These are phyloP conservation scores for Spirogloea muscicola DNA, from an alignment of 139 green algal genomes.

Conservation along the genomic window DNA sequence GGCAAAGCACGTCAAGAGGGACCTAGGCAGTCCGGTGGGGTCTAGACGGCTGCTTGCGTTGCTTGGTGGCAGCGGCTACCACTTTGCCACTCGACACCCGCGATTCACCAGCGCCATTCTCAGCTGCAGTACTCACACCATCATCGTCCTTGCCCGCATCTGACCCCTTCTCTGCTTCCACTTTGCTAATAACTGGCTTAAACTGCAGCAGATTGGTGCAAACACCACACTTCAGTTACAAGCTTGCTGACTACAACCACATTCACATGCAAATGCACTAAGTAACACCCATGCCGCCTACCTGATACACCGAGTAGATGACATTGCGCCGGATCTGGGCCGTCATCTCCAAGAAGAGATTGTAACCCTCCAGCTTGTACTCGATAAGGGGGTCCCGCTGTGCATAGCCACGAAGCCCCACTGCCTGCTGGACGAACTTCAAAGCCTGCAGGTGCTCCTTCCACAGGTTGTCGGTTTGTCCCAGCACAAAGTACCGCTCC, in stretches of 20 bases:
- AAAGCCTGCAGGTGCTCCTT: conserved; percentile 96
- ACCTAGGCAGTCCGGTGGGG: too few species aligned
- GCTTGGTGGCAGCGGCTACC: too few species aligned
- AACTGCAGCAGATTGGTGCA: neutral
- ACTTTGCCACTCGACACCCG: too few species aligned
- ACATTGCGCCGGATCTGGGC: conserved; percentile 89
- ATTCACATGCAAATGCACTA: too few species aligned
- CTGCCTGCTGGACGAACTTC: conserved; percentile 96
- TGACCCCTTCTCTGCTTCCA: neutral
- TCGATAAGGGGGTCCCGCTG: conserved; percentile 93
- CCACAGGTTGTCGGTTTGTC: conserved; percentile 94
- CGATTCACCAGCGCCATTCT: too few species aligned
- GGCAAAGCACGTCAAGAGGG: too few species aligned
- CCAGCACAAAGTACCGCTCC: conserved; percentile 91
- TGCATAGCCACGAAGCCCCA: conserved; percentile 82
- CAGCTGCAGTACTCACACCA: too few species aligned
- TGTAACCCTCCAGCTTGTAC: conserved; percentile 98
- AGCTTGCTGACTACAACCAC: neutral
- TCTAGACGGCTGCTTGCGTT: too few species aligned
- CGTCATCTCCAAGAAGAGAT: conserved; percentile 83
- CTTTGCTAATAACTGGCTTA: neutral
- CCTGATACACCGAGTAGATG: conserved; percentile 96
- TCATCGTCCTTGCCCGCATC: too few species aligned
- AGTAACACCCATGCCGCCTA: conserved; percentile 37
- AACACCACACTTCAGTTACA: neutral